A percentile compares a stretch with the other conserved stretches of the same genome.
These are phyloP conservation scores for Aspergillus pseudonomiae DNA, from an alignment of 2,329 filamentous ascomycete species.

Conservation along the genomic window DNA sequence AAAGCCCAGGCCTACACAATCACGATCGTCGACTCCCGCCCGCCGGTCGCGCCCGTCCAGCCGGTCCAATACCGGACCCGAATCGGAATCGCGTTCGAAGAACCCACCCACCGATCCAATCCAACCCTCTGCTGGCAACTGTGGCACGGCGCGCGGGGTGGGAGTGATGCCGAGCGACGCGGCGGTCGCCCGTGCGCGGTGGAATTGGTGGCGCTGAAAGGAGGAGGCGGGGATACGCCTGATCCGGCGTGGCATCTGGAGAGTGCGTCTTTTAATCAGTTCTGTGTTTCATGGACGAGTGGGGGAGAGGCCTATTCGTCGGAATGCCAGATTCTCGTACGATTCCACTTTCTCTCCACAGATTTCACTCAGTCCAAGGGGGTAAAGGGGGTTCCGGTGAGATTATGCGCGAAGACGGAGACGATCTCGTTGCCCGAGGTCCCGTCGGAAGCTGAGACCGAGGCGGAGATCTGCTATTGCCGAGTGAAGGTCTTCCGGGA, in stretches of 20 bases:
- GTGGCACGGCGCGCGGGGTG: constrained; percentile 89
- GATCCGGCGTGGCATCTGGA: not conserved
- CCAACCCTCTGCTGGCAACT: constrained; percentile 79
- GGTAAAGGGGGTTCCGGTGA: constrained; percentile 64
- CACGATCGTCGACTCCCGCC: constrained; percentile 74
- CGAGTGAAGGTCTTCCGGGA: constrained; percentile 94
- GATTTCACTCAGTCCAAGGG: constrained; percentile 97
- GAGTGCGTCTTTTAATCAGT: constrained; percentile 2
- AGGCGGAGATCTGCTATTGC: constrained; percentile 70
- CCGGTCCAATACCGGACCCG: constrained; percentile 79
- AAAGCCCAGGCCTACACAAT: constrained; percentile 93
- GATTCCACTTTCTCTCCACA: constrained; percentile 94
- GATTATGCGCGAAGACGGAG: constrained; percentile 8
- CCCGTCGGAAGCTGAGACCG: not conserved
- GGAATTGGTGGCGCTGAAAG: not conserved
- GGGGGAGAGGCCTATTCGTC: constrained; percentile 48
- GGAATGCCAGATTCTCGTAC: constrained; percentile 80
- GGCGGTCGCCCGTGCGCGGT: constrained; percentile 39
- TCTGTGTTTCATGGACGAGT: constrained; percentile 15
- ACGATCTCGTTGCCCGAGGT: not conserved
- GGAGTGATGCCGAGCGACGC: constrained; percentile 84
- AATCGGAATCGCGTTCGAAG: constrained; percentile 87
- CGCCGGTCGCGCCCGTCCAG: constrained; percentile 58
- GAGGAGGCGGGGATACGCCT: not conserved
- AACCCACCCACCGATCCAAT: constrained; percentile 80